Conservation (phyloP, 768 basidiomycete species). For the Melanogaster broomeanus region DNA sequence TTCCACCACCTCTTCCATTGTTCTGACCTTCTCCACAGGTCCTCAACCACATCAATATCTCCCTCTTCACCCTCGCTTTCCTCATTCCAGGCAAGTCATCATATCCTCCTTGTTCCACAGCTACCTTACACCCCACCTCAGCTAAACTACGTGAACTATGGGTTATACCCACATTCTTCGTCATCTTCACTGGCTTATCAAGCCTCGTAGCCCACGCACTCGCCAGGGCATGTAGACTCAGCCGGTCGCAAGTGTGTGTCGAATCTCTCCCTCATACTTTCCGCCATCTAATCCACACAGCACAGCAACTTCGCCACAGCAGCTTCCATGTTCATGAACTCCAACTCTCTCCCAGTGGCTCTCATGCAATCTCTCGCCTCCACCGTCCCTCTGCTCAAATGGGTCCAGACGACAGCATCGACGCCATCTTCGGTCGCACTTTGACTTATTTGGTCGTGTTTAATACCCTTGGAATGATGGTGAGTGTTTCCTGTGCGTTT, state of each 20-base stretch:
- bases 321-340: constrained; percentile 90
- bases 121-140: constrained; percentile 24
- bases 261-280: background rate
- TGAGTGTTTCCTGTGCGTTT: constrained; percentile 41
- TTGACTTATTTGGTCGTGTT: constrained; percentile 90
- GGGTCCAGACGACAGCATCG: constrained; percentile 76
- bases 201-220: constrained; percentile 67
- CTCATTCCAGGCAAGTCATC: constrained; percentile 66
- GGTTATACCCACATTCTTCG: constrained; percentile 86
- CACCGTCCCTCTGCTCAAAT: constrained; percentile 80
- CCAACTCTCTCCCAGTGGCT: constrained; percentile 93
- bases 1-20: background rate
- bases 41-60: constrained; percentile 82
- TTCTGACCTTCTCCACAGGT: constrained; percentile 42
- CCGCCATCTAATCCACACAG: background rate
- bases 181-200: constrained; percentile 71
- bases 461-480: constrained; percentile 94
- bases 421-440: constrained; percentile 91
- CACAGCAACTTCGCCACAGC: constrained; percentile 76
- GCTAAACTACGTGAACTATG: constrained; percentile 81
- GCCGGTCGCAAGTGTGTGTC: constrained; percentile 73
- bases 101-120: background rate
- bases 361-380: constrained; percentile 89
- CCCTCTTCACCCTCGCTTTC: constrained; percentile 86
- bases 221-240: constrained; percentile 64